Conservation (phyloP, 2,329 filamentous ascomycete genomes). For the Colletotrichum simmondsii region DNA sequence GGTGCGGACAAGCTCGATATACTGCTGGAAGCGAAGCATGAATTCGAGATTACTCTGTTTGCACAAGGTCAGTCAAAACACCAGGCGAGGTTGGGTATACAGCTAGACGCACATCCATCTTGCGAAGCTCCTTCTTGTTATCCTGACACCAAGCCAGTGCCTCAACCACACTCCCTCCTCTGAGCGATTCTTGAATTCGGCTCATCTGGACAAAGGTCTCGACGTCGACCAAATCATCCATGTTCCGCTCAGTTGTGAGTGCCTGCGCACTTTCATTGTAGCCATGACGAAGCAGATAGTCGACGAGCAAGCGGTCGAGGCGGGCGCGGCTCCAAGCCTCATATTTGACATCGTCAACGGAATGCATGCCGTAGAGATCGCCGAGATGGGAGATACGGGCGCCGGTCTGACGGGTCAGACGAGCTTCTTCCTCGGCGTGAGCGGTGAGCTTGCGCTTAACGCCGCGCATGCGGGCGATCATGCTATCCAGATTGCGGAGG, state of each 20-base stretch:
- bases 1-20: conserved; percentile 86
- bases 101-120: conserved; percentile 74
- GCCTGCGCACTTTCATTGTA: conserved; percentile 81
- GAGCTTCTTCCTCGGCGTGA: conserved; percentile 82
- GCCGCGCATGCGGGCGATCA: conserved; percentile 85
- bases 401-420: conserved; percentile 78
- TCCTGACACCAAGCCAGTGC: conserved; percentile 92
- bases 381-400: conserved; percentile 84
- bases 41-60: conserved; percentile 85
- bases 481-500: conserved; percentile 83
- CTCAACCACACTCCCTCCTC: conserved; percentile 77
- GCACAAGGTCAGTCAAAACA: conserved; percentile 10
- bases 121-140: conserved; percentile 91
- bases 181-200: conserved; percentile 78
- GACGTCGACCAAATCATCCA: conserved; percentile 86
- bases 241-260: conserved; percentile 79
- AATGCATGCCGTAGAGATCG: conserved; percentile 82
- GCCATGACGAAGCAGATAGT: conserved; percentile 88
- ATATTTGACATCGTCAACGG: conserved; percentile 91
- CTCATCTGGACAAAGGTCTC: conserved; percentile 88
- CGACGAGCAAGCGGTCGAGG: conserved; percentile 87
- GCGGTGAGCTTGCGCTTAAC: conserved; percentile 87
- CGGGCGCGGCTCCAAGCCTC: conserved; percentile 87
- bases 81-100: background rate
- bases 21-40: conserved; percentile 92